Evolutionary conservation across 2,329 filamentous ascomycete genomes (phyloP).

Genomic region (Fusarium phyllophilum): DNA sequence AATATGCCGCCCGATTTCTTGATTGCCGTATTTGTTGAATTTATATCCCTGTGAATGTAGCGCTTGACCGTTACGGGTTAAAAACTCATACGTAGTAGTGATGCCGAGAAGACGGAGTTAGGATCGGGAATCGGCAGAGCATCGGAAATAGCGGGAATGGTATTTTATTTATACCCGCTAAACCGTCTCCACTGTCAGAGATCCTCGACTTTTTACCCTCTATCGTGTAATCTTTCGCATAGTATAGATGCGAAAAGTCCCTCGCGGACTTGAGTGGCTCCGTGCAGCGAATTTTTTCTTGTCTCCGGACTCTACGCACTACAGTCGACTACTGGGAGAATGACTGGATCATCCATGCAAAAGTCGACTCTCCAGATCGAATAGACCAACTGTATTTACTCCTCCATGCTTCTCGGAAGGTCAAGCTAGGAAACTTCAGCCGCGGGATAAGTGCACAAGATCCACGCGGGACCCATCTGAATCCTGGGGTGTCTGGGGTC

Average conservation of each 20-base stretch:
- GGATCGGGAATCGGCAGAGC: not conserved
- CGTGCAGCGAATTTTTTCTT: too few relatives aligned
- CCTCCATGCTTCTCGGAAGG: rapidly evolving
- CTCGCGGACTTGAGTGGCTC: too few relatives aligned
- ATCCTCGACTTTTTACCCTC: too few relatives aligned
- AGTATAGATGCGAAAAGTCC: too few relatives aligned
- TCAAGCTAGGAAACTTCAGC: rapidly evolving
- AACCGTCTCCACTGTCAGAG: not conserved
- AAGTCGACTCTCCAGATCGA: not conserved
- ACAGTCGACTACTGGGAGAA: too few relatives aligned
- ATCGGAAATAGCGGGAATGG: not conserved
- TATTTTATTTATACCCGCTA: not conserved
- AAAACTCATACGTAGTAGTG: not conserved
- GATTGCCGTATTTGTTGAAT: rapidly evolving
- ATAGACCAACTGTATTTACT: not conserved
- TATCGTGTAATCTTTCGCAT: too few relatives aligned
- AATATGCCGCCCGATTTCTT: rapidly evolving
- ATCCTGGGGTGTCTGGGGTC: not conserved
- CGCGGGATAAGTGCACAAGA: not conserved
- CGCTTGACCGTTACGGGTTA: not conserved
- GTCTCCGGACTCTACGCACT: too few relatives aligned
- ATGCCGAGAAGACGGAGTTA: not conserved
- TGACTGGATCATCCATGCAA: not conserved
- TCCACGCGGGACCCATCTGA: rapidly evolving
- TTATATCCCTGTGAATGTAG: rapidly evolving